A percentile compares a stretch with the other conserved stretches of the same genome.
phyloP scores from a whole-genome alignment of 768 basidiomycete species.

The Xerocomellus amylosporus region DNA sequence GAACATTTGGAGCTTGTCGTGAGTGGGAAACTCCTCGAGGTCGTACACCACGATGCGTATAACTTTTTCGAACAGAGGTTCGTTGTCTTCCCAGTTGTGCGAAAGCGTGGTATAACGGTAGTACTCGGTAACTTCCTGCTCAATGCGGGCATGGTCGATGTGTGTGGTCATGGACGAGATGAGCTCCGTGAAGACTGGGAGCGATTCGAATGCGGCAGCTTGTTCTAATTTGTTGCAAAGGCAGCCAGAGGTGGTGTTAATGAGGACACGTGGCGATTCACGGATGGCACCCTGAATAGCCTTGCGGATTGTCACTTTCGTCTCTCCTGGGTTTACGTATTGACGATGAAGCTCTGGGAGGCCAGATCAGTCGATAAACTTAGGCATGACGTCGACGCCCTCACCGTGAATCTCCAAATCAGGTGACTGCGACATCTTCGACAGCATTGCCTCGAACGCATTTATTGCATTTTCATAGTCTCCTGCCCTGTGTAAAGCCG shows the following conservation, averaged over 20 bases:
- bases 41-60: too few relatives aligned
- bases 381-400: background rate
- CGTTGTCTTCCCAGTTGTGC: too few relatives aligned
- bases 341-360: background rate
- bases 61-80: too few relatives aligned
- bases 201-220: background rate
- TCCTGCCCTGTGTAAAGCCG: background rate
- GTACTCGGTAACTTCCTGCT: too few relatives aligned
- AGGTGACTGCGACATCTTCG: background rate
- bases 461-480: background rate
- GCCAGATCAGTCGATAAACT: background rate
- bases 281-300: background rate
- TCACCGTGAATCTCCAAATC: background rate
- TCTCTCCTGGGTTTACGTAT: background rate
- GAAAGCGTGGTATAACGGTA: too few relatives aligned
- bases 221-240: background rate
- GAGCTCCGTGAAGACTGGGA: background rate
- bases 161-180: background rate
- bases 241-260: background rate
- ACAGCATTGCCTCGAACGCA: constrained; percentile 1
- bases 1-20: too few relatives aligned
- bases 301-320: background rate
- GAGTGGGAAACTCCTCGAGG: too few relatives aligned
- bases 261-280: background rate
- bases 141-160: too few relatives aligned